Evolutionary conservation across 768 basidiomycete genomes (phyloP).

Genomic region (Russula vinacea): DNA sequence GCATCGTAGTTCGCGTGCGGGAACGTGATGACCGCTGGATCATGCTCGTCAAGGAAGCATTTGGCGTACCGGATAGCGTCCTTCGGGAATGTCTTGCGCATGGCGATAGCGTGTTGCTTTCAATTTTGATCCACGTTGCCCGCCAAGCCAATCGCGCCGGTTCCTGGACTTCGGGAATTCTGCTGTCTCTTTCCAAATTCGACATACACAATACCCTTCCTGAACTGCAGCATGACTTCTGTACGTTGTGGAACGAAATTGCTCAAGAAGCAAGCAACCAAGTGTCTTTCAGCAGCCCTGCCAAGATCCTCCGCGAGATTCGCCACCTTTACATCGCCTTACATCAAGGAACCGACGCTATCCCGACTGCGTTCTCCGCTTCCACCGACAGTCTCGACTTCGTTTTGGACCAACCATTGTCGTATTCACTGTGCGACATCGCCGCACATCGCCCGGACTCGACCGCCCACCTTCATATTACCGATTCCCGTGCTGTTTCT

Average conservation of each 20-base stretch:
- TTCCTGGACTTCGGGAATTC: background rate
- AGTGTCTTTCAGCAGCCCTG: too few species aligned
- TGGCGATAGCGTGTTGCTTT: constrained; percentile 1
- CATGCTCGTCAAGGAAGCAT: background rate
- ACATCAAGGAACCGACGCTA: background rate
- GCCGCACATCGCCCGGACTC: background rate
- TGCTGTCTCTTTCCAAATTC: too few species aligned
- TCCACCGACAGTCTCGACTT: background rate
- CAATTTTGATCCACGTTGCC: background rate
- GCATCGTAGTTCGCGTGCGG: background rate
- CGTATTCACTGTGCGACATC: background rate
- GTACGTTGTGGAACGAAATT: too few species aligned
- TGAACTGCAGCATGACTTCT: too few species aligned
- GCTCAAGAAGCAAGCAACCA: too few species aligned
- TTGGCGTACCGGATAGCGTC: background rate
- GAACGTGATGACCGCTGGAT: background rate
- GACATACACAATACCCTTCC: too few species aligned
- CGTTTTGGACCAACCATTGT: background rate
- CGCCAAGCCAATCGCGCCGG: background rate
- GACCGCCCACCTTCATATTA: too few species aligned
- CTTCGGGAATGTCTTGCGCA: background rate
- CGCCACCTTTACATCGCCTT: background rate
- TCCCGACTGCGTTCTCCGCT: background rate
- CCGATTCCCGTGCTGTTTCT: too few species aligned
- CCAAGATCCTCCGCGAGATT: background rate